These are phyloP conservation scores for Paramecium sexaurelia DNA, from an alignment of 73 alveolate genomes.

Conservation along the genomic window DNA sequence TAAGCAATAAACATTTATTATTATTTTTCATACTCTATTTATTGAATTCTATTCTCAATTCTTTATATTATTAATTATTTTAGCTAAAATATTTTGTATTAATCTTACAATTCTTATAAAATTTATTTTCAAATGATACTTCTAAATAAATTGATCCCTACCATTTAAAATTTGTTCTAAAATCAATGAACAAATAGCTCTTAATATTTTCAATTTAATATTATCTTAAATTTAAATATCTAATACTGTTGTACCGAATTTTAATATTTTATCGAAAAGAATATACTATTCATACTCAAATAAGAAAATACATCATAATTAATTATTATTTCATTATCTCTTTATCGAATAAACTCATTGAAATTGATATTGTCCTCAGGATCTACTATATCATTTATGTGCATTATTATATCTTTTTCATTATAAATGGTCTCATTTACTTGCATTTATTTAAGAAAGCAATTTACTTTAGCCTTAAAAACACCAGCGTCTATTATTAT, in stretches of 20 bases:
- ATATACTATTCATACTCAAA: background rate
- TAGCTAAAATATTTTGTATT: background rate
- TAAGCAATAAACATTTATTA: background rate
- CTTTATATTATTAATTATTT: background rate
- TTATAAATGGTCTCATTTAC: background rate
- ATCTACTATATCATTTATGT: background rate
- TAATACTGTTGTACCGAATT: background rate
- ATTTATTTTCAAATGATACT: background rate
- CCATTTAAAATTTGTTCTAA: background rate
- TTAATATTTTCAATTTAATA: background rate
- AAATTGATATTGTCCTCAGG: background rate
- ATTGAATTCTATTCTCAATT: background rate
- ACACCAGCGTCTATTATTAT: background rate
- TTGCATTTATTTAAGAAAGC: background rate
- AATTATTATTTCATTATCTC: slow-evolving; percentile 25
- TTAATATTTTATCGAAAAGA: background rate
- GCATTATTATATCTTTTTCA: background rate
- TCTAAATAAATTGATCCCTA: background rate
- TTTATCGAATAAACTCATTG: slow-evolving; percentile 33
- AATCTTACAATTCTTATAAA: slow-evolving; percentile 4
- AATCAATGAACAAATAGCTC: background rate
- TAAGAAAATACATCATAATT: slow-evolving; percentile 15
- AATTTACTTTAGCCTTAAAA: background rate
- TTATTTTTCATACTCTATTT: background rate
- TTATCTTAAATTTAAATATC: background rate